These are phyloP conservation scores for Cardamine chenopodiifolia DNA, from an alignment of 345 rosid species.

Conservation along the genomic window DNA sequence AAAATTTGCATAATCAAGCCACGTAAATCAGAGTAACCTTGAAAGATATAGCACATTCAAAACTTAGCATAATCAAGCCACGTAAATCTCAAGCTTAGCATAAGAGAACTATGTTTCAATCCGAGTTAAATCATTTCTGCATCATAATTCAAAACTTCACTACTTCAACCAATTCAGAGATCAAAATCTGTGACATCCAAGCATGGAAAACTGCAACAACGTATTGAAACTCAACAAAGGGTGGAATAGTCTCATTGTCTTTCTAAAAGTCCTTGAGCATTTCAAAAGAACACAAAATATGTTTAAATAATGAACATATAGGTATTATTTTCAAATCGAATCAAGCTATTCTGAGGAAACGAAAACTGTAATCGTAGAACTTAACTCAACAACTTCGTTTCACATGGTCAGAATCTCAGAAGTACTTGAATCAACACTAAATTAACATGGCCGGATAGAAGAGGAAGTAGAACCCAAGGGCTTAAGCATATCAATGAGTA, in stretches of 20 bases:
- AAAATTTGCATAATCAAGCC: not conserved
- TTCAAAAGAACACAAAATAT: no score
- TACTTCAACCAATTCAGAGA: constrained; percentile 5
- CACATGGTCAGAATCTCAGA: not conserved
- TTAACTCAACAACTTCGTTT: no score
- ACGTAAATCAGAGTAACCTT: not conserved
- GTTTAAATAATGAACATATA: no score
- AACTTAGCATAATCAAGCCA: no score
- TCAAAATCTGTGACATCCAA: not conserved
- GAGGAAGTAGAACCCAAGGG: not conserved
- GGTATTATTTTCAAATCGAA: no score
- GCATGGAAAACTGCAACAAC: constrained; percentile 5
- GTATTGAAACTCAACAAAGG: not conserved
- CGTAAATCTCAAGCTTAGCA: not conserved
- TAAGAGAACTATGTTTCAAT: no score
- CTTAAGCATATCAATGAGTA: not conserved
- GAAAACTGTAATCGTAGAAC: no score
- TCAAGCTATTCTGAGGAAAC: no score
- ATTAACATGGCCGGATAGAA: not conserved
- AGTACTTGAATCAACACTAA: not conserved
- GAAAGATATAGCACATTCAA: not conserved
- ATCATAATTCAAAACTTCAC: not conserved
- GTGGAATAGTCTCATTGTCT: no score
- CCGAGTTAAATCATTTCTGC: no score
- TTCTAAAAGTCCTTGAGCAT: no score